phyloP scores from a whole-genome alignment of 2,329 filamentous ascomycete species.

The Colletotrichum coccodes region DNA sequence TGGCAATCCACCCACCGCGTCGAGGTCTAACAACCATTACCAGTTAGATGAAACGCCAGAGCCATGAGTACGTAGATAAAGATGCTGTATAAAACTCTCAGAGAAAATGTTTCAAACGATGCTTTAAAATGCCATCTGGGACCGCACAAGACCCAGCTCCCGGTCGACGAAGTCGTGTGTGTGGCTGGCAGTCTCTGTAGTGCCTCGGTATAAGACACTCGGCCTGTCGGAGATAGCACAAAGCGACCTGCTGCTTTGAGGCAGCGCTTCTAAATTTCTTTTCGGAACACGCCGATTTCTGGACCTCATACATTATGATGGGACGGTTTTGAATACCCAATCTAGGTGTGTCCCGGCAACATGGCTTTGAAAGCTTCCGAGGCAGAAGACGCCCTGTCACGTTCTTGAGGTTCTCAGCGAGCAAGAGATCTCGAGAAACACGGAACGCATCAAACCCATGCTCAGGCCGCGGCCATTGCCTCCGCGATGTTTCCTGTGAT shows the following conservation, averaged over 20 bases:
- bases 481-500: neutral
- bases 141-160: neutral
- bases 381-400: neutral
- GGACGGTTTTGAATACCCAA: neutral
- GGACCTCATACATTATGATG: too few relatives aligned
- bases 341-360: neutral
- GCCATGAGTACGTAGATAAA: too few relatives aligned
- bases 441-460: neutral
- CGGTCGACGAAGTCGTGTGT: too few relatives aligned
- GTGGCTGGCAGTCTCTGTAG: neutral
- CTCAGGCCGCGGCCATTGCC: neutral
- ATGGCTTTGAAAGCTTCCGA: neutral
- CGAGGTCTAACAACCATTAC: too few relatives aligned
- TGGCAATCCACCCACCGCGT: neutral
- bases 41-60: too few relatives aligned
- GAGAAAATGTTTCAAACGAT: too few relatives aligned
- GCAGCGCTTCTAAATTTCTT: neutral
- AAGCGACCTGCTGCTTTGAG: neutral
- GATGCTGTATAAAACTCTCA: too few relatives aligned
- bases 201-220: neutral
- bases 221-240: too few relatives aligned
- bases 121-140: neutral
- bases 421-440: neutral
- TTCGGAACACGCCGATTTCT: neutral
- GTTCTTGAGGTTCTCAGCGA: neutral